Evolutionary conservation across 2,329 filamentous ascomycete genomes (phyloP), one percentile per base, ranked within the genome.

Genomic region (Pyricularia grisea): DNA sequence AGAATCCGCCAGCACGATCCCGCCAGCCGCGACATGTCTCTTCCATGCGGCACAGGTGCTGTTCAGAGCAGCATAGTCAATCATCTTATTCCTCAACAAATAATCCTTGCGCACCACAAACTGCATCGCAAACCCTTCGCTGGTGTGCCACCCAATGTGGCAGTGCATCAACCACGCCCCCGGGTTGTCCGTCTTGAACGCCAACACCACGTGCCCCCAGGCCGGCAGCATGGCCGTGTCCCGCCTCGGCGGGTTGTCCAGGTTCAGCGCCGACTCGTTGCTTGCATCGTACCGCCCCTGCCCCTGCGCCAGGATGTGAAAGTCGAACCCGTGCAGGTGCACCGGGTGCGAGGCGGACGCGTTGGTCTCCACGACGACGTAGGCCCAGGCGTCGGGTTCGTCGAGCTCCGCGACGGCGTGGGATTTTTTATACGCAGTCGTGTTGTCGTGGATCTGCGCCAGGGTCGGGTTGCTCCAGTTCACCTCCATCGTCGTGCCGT

Each of bases 301-400:
- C 2, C 86, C 87, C 0, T 77, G 70, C 0, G 87, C 88, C 33
- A 90, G 81, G 23, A 83, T 76, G 73, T 81, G 89, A 77, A 84
- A 86, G 74, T 87, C 88, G 73, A 84, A 86, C 65, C 84, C 83
- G 76, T 90, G 88, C 78, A 89, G 89, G 80, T 90, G 88, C 67
- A 90, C 85, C 0, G 86, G 85, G 70, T 90, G 88, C 12, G 84
- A 79, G 7, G 83, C 77, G 3, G 77, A 76, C 2, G 74, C 17
- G n/a, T 76, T 74, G 3, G 83, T 77, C 31, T 81, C 76, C 69
- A 87, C 79, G 71, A 88, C 78, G 23, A 87, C 73, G 73, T 88
- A 86, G 9, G 87, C 78, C 85, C 85, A 88, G 2, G 81, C 79
- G 71, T 78, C 76, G 70, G 74, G 71, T 11, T 73, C 70, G 31